Conservation (phyloP, 2,329 filamentous ascomycete species). For the Arthrobotrys musiformis region DNA sequence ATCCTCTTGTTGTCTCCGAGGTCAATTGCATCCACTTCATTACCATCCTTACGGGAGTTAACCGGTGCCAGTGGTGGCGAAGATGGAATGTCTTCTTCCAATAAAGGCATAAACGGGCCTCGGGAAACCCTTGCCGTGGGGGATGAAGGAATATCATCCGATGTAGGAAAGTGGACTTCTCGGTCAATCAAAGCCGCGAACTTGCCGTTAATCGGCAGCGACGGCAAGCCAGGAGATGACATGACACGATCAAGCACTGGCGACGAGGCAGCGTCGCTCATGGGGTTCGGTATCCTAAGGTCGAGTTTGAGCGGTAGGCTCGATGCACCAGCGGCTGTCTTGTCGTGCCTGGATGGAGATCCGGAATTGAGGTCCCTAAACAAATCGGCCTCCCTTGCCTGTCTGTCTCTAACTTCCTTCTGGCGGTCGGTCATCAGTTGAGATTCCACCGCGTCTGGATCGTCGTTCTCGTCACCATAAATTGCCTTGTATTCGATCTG, state of each 20-base stretch:
- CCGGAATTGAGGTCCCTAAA: conserved; percentile 37
- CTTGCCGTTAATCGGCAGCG: background rate
- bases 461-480: conserved; percentile 64
- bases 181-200: conserved; percentile 39
- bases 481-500: conserved; percentile 81
- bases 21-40: background rate
- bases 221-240: conserved; percentile 42
- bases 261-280: conserved; percentile 30
- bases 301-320: conserved; percentile 40
- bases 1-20: background rate
- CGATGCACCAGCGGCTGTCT: background rate
- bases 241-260: background rate
- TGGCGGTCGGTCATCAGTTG: conserved; percentile 83
- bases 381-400: conserved; percentile 69
- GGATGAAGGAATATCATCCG: conserved; percentile 47
- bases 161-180: conserved; percentile 40
- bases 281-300: conserved; percentile 45
- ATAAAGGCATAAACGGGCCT: conserved; percentile 24
- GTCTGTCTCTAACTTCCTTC: conserved; percentile 78
- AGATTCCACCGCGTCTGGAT: conserved; percentile 68
- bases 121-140: conserved; percentile 28
- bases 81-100: conserved; percentile 51
- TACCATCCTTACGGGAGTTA: background rate
- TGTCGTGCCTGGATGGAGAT: conserved; percentile 14
- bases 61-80: conserved; percentile 39